Evolutionary conservation across 2,329 filamentous ascomycete species (phyloP), one percentile per base, ranked within the genome.

Genomic region (Ceratocystiopsis sp.): DNA sequence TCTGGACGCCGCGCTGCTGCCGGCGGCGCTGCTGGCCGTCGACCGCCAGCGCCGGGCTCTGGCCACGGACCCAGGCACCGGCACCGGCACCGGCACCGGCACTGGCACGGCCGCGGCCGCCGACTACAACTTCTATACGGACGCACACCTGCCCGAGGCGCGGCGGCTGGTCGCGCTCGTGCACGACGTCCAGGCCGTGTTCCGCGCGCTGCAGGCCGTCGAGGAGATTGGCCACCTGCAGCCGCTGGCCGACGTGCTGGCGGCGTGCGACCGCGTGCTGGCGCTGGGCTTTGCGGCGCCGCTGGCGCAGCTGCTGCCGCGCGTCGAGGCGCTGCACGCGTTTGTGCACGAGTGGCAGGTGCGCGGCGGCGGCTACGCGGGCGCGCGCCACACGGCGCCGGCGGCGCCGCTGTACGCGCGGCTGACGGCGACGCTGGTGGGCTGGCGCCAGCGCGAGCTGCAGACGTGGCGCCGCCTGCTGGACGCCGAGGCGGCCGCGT

Each of bases 271-370:
- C 44, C 78, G 82, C 50, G 67, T 93, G 1, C 68, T 93, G 2
- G 71, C 79, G 43, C 75, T 94, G 52, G 69, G 75, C 18, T 78
- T 95, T 52, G 73, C 75, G 1, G 86, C 94, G 44, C 87, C 91
- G 0, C 67, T 98, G 5, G 86, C 86, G 1, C 87, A 82, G 53
- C 77, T 93, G 45, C 73, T 98, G 42, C 83, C 81, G 2, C 84
- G 82, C 55, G 71, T 91, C 3, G 93, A 99, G 59, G 85, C 89
- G 49, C 68, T 99, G 5, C 84, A 96, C 60, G 71, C 69, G 0
- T 78, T 80, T 50, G 74, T 98, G 40, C 80, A 95, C 49, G 86
- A 96, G 60, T 99, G 91, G 91, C 86, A 98, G 57, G 76, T 76
- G 55, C 75, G 75, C 33, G n/a, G n/a, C n/a, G n/a, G n/a, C n/a